These are phyloP conservation scores for Talaromyces ruber DNA, from an alignment of 495 filamentous ascomycete species.

Conservation along the genomic window DNA sequence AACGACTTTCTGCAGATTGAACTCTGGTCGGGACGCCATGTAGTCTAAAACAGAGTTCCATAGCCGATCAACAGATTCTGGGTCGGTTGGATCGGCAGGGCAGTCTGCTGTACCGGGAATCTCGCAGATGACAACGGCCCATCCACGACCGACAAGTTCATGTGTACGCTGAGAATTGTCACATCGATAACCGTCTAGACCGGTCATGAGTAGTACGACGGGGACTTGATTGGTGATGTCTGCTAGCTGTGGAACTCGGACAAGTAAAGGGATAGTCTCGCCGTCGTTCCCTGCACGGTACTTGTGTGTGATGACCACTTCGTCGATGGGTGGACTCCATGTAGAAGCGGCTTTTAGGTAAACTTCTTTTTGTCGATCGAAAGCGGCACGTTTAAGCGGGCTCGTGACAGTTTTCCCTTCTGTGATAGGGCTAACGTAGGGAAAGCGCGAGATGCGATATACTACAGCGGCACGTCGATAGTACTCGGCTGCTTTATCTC, in stretches of 20 bases:
- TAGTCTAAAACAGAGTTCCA: conserved; percentile 56
- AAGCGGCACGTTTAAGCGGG: conserved; percentile 49
- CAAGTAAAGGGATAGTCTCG: conserved; percentile 53
- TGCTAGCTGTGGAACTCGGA: conserved; percentile 46
- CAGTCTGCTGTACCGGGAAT: conserved; percentile 77
- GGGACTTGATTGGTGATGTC: conserved; percentile 37
- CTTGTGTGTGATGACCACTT: conserved; percentile 53
- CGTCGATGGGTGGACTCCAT: conserved; percentile 47
- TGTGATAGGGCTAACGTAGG: conserved; percentile 48
- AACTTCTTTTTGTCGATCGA: conserved; percentile 56
- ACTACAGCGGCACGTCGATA: conserved; percentile 65
- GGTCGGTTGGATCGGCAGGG: conserved; percentile 52
- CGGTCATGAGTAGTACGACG: conserved; percentile 61
- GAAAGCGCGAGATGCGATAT: conserved; percentile 68
- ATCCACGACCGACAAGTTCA: conserved; percentile 53
- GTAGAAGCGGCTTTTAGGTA: conserved; percentile 50
- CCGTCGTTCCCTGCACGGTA: conserved; percentile 40
- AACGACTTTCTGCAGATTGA: conserved; percentile 54
- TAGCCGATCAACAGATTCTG: conserved; percentile 41
- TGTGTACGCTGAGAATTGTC: conserved; percentile 68
- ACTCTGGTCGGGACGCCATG: conserved; percentile 45
- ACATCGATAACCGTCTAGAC: conserved; percentile 70
- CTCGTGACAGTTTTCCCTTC: conserved; percentile 20
- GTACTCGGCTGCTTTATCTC: conserved; percentile 45
- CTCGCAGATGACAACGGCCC: conserved; percentile 56